Evolutionary conservation across 257 asterid species (phyloP).

Genomic region (Knoxia roxburghii): DNA sequence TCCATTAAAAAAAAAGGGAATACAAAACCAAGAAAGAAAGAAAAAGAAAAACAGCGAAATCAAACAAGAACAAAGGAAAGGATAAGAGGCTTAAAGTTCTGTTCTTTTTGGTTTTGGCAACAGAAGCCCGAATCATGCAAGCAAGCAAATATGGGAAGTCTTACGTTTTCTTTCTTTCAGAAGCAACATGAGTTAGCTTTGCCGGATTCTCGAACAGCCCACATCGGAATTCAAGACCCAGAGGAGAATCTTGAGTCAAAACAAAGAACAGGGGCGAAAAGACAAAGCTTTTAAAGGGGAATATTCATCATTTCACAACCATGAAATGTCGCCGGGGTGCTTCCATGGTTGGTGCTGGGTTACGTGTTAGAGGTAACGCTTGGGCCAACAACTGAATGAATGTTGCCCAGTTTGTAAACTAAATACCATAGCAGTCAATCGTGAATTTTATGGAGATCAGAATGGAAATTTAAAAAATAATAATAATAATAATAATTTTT

Average conservation of each 20-base stretch:
- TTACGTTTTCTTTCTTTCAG: neutral
- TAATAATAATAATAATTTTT: too few relatives aligned
- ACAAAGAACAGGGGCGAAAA: too few relatives aligned
- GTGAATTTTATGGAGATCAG: too few relatives aligned
- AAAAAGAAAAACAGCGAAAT: too few relatives aligned
- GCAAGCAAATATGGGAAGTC: neutral
- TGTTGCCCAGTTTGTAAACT: neutral
- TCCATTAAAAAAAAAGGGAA: too few relatives aligned
- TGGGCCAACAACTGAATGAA: neutral
- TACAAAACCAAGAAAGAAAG: too few relatives aligned
- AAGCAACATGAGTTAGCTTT: neutral
- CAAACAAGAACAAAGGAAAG: too few relatives aligned
- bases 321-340: neutral
- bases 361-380: neutral
- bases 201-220: neutral
- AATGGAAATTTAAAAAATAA: too few relatives aligned
- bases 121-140: neutral
- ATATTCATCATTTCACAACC: neutral
- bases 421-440: neutral
- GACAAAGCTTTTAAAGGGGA: neutral
- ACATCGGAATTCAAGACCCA: neutral
- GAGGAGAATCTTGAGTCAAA: neutral
- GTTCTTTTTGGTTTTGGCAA: too few relatives aligned
- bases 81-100: too few relatives aligned
- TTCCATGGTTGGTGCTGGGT: neutral